Percentiles rank a stretch among this genome's conserved stretches.
These are phyloP conservation scores for Zelopaecilomyces penicillatus DNA, from an alignment of 2,329 filamentous ascomycete species.

Conservation along the genomic window DNA sequence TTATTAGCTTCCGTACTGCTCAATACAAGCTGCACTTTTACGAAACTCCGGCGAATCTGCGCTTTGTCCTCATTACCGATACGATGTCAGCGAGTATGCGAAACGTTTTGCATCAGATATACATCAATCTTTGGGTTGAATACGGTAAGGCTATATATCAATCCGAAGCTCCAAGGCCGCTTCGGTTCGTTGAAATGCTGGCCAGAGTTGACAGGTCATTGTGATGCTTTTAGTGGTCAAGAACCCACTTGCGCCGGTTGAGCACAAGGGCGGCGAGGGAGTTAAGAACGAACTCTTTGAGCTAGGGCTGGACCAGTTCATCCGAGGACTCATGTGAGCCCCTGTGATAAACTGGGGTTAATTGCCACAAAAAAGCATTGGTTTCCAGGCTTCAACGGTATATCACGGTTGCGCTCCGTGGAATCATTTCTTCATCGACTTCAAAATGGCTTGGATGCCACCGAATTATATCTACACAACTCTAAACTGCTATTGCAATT, in stretches of 20 bases:
- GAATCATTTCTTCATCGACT: too few species aligned
- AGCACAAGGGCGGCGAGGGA: constrained; percentile 60
- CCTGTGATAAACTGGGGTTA: too few species aligned
- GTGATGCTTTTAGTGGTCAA: constrained; percentile 48
- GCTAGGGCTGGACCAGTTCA: constrained; percentile 67
- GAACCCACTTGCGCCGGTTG: constrained; percentile 59
- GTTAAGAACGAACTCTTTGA: constrained; percentile 65
- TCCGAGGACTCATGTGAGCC: constrained; percentile 53
- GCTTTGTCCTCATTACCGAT: constrained; percentile 95
- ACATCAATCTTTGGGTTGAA: constrained; percentile 96
- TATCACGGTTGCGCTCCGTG: too few species aligned
- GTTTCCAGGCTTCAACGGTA: too few species aligned
- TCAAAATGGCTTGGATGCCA: too few species aligned
- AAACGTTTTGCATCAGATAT: constrained; percentile 93
- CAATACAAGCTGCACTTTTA: constrained; percentile 99
- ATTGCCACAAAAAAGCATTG: too few species aligned
- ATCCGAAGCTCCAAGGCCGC: constrained; percentile 7
- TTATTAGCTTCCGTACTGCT: constrained; percentile 85
- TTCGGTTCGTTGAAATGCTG: too few species aligned
- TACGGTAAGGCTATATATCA: constrained; percentile 51
- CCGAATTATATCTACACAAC: too few species aligned
- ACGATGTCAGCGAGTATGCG: constrained; percentile 82
- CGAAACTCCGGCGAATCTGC: constrained; percentile 91
- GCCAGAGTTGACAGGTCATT: background rate
- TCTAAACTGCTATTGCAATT: too few species aligned